Evolutionary conservation across 768 basidiomycete genomes (phyloP), one percentile per base, ranked within the genome.

Genomic region (Pleurotus tuber-regium): DNA sequence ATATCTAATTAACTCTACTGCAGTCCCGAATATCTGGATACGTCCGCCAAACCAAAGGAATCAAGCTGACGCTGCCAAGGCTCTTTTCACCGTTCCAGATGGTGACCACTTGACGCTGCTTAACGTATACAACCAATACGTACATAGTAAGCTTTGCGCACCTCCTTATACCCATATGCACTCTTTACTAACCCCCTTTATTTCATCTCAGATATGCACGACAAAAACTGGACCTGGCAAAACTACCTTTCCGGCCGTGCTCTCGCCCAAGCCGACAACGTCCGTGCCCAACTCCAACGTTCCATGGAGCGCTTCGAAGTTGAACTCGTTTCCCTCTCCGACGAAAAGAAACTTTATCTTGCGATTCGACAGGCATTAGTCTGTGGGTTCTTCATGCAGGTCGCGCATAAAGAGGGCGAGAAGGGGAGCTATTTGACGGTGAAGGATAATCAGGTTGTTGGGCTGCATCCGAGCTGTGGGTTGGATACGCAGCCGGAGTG

Each of bases 311-410:
- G 85, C 28, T 89, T 79, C 62, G 92, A 94, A 52, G 71, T 96
- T 28, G 87, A 88, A 24, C 64, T 94, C 18, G 66, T 93, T 23
- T 84, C 85, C 5, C 75, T 82, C 2, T 66, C 65, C 23, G 87
- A 93, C 57, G 81, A 88, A 59, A 77, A 75, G 61, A 89, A 86
- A 63, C 79, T 87, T 56, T 87, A 82, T 66, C 56, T 71, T 48
- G 86, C 86, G 58, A 85, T 98, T 51, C 82, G 92, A 23, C 85
- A 86, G 67, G 87, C 88, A 0, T 75, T 98, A 18, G 87, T 90
- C 4, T 89, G 87, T 59, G 97, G 95, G 1, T 99, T 91, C 78
- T 99, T 98, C 72, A 98, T 97, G 96, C 96, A 98, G 64, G 83
- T 92, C 10, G 97, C 95, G 5, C 93, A 97, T 67, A 90, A 91